Base-by-base conservation (phyloP, 371 early-diverging fungal species). In the Syncephalastrum monosporum region DNA sequence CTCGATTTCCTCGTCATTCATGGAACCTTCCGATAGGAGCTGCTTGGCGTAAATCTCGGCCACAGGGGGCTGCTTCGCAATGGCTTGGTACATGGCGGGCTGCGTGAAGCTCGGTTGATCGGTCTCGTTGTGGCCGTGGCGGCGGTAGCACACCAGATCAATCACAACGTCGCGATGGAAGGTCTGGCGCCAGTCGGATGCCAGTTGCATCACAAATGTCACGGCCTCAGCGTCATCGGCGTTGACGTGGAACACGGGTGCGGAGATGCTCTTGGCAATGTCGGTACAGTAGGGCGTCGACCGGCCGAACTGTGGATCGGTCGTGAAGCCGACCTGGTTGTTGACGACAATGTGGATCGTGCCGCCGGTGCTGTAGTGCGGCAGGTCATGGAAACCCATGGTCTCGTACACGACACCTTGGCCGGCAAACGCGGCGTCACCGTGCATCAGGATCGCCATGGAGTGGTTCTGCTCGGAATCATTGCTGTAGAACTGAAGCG, bases 321-420 rank as follows among this genome's bases (percentile, higher is more conserved):
- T 97, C 41, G 98, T 98, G 82, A 95, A 98, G 53, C 98, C 98
- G 55, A 98, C 91, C 80, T 98, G 98, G 86, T 98, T 98, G 86
- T 98, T 98, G 70, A 95, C 93, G 49, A 98, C 90, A 62, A 97
- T 89, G 82, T 98, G 98, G 61, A 98, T 83, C 16, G 96, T 94
- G 53, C 98, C 98, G 64, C 98, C 98, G 41, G 94, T 94, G 50
- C 92, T 85, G 85, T 96, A 98, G 48, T 87, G 84, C 17, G 98
- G 96, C 56, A 98, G 79, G 61, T 96, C 95, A 59, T 89, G 86
- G 82, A 98, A 90, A 42, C 96, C 97, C 62, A 98, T 80, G 45
- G 98, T 96, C 74, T 98, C 97, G 69, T 96, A 95, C 42, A 97
- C 96, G 47, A 98, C 82, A 69, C 98, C 98, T 79, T 98, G 98